Base-by-base conservation (phyloP, 2,329 filamentous ascomycete species). In the Achaetomium macrosporum region DNA sequence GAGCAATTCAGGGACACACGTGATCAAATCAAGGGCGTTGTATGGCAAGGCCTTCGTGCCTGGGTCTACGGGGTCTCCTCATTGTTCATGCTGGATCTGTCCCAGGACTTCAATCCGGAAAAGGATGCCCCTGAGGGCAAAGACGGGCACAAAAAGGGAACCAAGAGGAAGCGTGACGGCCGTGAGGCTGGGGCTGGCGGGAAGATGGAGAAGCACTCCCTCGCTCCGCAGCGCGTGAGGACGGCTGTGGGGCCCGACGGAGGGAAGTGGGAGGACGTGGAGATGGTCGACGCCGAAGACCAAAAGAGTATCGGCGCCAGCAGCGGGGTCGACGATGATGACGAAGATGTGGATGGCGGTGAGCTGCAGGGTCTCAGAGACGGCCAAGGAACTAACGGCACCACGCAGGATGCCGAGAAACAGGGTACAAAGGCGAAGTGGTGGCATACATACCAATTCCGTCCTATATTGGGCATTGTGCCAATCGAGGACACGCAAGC, bases 381-480 rank as follows among this genome's bases (percentile, higher is more conserved):
- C 15, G 69, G 67, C 15, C 69, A 74, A 39, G 64, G 67, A 10
- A 67, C 70, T 31, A 48, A 49, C 33, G 39, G 35, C 20, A 62
- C 69, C 59, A 71, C 66, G 16, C 65, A 63, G 3, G 68, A 69
- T 56, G 66, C 63, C n/a, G 65, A 66, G 25, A 62, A 63, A 43
- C 57, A 53, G 31, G 35, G 63, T 59, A 52, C 62, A 63, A 57
- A 50, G 45, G 63, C 63, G 56, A 71, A 69, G 57, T 79, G 73
- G 72, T 97, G 90, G 89, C 82, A 85, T 66, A 95, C 91, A 5
- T 90, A 87, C 76, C 95, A 95, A 70, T 99, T 97, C 71, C 81
- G 91, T 54, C 88, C 91, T n/a, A 90, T 99, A 61, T 75, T 99
- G 56, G 93, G 91, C 50, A 71, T 84, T 36, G 77, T 82, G 35